These are phyloP conservation scores for Sicyos edulis DNA, from an alignment of 306 rosid genomes.

Conservation along the genomic window DNA sequence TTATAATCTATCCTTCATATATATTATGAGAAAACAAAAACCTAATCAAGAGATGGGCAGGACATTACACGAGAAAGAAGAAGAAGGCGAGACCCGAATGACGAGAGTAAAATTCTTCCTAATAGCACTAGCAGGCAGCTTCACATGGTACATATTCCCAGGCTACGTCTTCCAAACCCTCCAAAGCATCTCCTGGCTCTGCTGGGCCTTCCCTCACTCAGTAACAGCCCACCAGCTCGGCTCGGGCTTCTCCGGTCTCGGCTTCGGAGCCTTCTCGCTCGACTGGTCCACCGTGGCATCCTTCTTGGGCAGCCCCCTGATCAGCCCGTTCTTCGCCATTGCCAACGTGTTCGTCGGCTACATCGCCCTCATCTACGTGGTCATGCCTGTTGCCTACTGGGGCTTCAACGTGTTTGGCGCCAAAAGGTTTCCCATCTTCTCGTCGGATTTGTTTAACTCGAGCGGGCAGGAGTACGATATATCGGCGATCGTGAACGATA, in stretches of 20 bases:
- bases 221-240: slow-evolving; percentile 36
- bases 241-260: slow-evolving; percentile 32
- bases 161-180: slow-evolving; percentile 63
- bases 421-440: slow-evolving; percentile 31
- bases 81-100: slow-evolving; percentile 25
- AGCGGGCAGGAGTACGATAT: slow-evolving; percentile 45
- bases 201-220: slow-evolving; percentile 32
- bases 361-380: slow-evolving; percentile 21
- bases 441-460: slow-evolving; percentile 26
- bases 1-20: too few relatives aligned
- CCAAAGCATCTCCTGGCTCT: slow-evolving; percentile 58
- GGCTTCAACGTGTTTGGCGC: slow-evolving; percentile 29
- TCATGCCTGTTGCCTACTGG: slow-evolving; percentile 30
- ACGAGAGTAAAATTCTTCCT: slow-evolving; percentile 57
- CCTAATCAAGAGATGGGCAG: slow-evolving; percentile 27
- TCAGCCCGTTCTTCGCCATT: slow-evolving; percentile 38
- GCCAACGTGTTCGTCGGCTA: slow-evolving; percentile 31
- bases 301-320: slow-evolving; percentile 28
- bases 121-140: slow-evolving; percentile 55
- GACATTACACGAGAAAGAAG: slow-evolving; percentile 62
- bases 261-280: slow-evolving; percentile 29
- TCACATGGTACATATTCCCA: slow-evolving; percentile 54
- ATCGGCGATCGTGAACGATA: slow-evolving; percentile 43
- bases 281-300: slow-evolving; percentile 36
- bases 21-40: too few relatives aligned